phyloP scores from a whole-genome alignment of 2,329 filamentous ascomycete genomes.

The Cryphonectria nitschkei region DNA sequence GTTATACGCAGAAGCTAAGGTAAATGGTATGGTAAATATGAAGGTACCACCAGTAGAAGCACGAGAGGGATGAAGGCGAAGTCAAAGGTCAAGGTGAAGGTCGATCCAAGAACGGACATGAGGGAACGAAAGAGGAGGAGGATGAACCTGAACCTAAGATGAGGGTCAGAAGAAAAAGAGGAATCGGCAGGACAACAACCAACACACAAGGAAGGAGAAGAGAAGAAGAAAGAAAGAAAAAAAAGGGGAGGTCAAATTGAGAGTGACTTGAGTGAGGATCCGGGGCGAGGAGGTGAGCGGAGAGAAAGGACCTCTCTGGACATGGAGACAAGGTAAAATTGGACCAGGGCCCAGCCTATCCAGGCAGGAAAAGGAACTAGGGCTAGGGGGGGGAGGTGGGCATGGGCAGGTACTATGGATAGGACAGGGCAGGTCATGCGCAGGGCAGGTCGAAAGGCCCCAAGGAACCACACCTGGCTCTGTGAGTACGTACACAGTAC shows the following conservation, averaged over 20 bases:
- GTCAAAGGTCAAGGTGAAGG: conserved; percentile 30
- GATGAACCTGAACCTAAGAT: conserved; percentile 33
- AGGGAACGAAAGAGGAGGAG: conserved; percentile 31
- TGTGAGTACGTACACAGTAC: not conserved
- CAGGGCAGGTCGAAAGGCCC: not conserved
- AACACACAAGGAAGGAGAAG: conserved; percentile 43
- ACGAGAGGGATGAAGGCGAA: conserved; percentile 23
- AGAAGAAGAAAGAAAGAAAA: conserved; percentile 39
- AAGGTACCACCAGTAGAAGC: conserved; percentile 19
- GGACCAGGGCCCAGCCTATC: conserved; percentile 11
- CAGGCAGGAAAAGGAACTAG: not conserved
- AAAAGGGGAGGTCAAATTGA: conserved; percentile 36
- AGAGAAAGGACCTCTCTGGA: not conserved
- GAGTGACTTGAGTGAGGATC: conserved; percentile 9
- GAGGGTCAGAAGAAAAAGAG: conserved; percentile 37
- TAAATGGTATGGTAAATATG: conserved; percentile 9
- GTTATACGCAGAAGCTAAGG: conserved; percentile 26
- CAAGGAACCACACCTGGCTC: not conserved
- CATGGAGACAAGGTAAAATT: conserved; percentile 13
- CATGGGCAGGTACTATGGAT: not conserved
- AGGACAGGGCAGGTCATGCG: not conserved
- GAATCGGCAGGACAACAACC: conserved; percentile 36
- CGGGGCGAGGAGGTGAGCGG: conserved; percentile 13
- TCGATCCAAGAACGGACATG: conserved; percentile 36
- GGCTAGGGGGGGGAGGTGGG: not conserved